These are phyloP conservation scores for Raphanus hybrid DNA, from an alignment of 441 rosid species.

Conservation along the genomic window DNA sequence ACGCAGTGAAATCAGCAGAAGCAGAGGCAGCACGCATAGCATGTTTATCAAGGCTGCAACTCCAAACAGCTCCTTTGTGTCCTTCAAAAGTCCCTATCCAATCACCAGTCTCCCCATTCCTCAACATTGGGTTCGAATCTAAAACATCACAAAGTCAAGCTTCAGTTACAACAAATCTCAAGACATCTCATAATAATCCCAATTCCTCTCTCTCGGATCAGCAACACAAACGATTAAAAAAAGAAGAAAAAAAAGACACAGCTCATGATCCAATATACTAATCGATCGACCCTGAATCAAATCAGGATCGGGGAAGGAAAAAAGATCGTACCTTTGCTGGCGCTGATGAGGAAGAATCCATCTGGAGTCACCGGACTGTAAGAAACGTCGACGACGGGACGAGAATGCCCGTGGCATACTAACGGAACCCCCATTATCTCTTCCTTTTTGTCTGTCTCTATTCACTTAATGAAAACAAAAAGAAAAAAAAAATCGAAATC, in stretches of 20 bases:
- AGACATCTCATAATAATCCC: neutral
- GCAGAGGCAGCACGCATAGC: constrained; percentile 94
- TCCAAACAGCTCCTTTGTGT: constrained; percentile 98
- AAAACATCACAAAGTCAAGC: constrained; percentile 30
- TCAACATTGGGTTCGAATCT: constrained; percentile 94
- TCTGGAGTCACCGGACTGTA: constrained; percentile 95
- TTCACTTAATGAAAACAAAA: constrained; percentile 25
- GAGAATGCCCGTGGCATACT: constrained; percentile 98
- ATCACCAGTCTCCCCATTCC: constrained; percentile 98
- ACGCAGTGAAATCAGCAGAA: constrained; percentile 96
- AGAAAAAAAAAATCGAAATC: neutral
- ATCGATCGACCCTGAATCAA: constrained; percentile 18
- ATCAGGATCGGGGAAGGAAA: neutral
- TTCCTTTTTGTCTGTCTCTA: constrained; percentile 66
- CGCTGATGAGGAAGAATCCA: constrained; percentile 94
- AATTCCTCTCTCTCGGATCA: neutral
- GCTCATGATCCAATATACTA: neutral
- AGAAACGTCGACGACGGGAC: constrained; percentile 91
- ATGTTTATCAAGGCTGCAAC: constrained; percentile 85
- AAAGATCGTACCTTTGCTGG: constrained; percentile 76
- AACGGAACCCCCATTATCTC: constrained; percentile 69
- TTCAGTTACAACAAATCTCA: neutral
- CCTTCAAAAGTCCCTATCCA: constrained; percentile 99
- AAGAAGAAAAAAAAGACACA: neutral
- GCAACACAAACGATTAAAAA: neutral